Evolutionary conservation across 345 rosid genomes (phyloP).

Genomic region (Rhizophora mangle): DNA sequence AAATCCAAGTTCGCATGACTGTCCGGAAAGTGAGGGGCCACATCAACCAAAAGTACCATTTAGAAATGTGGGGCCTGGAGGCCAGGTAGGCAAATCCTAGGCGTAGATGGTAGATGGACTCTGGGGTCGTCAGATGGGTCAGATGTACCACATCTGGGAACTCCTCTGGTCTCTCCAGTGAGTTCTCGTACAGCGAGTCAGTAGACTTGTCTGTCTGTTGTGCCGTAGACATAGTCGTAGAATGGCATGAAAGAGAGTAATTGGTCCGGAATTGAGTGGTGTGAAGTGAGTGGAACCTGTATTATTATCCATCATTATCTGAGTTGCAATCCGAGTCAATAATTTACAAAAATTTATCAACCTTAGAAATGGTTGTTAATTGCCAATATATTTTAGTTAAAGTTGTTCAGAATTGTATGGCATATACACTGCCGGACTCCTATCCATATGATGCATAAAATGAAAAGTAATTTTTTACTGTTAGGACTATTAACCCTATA

Average conservation of each 20-base stretch:
- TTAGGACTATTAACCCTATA: too few species aligned
- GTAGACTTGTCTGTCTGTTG: slow-evolving; percentile 16
- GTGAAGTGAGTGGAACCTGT: slow-evolving; percentile 28
- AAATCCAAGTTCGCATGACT: slow-evolving; percentile 41
- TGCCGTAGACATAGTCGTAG: slow-evolving; percentile 25
- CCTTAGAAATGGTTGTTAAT: too few species aligned
- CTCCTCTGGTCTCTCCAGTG: slow-evolving; percentile 40
- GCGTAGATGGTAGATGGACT: slow-evolving; percentile 60
- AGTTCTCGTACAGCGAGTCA: slow-evolving; percentile 8
- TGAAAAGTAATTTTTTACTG: background rate
- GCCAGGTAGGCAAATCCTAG: slow-evolving; percentile 60
- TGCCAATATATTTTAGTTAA: too few species aligned
- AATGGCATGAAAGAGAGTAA: slow-evolving; percentile 28
- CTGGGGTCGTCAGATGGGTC: slow-evolving; percentile 55
- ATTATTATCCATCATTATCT: background rate
- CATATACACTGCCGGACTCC: too few species aligned
- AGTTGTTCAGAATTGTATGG: too few species aligned
- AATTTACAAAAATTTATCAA: too few species aligned
- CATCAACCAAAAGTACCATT: slow-evolving; percentile 46
- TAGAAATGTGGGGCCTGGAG: slow-evolving; percentile 42
- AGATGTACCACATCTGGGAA: slow-evolving; percentile 53
- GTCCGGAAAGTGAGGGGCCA: slow-evolving; percentile 61
- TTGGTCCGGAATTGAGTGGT: slow-evolving; percentile 30
- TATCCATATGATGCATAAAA: background rate
- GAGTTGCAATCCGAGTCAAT: too few species aligned